These are phyloP conservation scores for Botrytis fabae DNA, from an alignment of 2,329 filamentous ascomycete genomes.

Conservation along the genomic window DNA sequence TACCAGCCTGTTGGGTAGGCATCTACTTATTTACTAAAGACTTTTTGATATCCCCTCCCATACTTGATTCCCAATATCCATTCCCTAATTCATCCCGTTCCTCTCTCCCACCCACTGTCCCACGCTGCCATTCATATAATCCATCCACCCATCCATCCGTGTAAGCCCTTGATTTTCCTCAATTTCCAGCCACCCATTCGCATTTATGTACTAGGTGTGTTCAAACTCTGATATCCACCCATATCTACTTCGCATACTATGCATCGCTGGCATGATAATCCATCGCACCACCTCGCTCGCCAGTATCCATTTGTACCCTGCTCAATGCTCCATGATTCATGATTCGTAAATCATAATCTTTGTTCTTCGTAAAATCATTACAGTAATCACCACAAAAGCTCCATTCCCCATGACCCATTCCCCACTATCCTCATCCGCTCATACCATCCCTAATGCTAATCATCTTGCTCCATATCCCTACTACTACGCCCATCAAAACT, in stretches of 20 bases:
- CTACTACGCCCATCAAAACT: conserved; percentile 3
- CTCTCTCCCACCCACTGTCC: no score
- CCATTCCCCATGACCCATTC: no score
- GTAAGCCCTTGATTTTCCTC: background rate
- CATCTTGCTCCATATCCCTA: background rate
- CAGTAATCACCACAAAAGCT: background rate
- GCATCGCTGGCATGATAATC: background rate
- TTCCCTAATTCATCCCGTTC: background rate
- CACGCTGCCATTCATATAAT: background rate
- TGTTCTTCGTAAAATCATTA: background rate
- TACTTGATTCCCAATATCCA: background rate
- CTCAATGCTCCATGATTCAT: background rate
- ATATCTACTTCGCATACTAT: background rate
- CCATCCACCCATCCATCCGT: background rate
- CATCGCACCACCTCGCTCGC: background rate
- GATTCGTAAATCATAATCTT: conserved; percentile 7
- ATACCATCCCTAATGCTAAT: background rate
- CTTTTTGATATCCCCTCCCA: background rate
- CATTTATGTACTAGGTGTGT: background rate
- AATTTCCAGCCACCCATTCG: background rate
- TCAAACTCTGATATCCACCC: background rate
- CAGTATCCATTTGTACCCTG: background rate
- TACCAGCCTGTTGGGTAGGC: background rate
- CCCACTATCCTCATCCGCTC: background rate
- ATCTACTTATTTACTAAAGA: background rate